phyloP scores from a whole-genome alignment of 208 protist species.

The Acanthamoeba comandoni region DNA sequence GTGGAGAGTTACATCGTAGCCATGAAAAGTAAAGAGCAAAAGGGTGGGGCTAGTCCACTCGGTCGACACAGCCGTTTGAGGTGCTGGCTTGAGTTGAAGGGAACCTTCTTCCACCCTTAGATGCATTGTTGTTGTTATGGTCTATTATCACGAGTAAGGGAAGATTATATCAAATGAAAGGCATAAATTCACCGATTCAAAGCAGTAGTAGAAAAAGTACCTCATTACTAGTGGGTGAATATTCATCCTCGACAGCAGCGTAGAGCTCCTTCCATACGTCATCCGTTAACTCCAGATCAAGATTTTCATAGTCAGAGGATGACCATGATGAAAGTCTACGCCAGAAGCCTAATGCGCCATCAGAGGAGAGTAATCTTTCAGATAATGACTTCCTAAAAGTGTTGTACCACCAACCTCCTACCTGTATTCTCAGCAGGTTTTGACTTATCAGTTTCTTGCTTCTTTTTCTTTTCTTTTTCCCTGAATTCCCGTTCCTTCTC shows the following conservation, averaged over 20 bases:
- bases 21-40: slow-evolving; percentile 31
- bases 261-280: slow-evolving; percentile 64
- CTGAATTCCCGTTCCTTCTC: slow-evolving; percentile 50
- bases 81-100: slow-evolving; percentile 23
- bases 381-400: too few species aligned
- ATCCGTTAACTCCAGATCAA: slow-evolving; percentile 59
- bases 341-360: too few species aligned
- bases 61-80: neutral
- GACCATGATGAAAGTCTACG: too few species aligned
- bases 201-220: neutral
- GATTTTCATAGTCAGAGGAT: neutral
- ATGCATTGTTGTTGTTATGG: too few species aligned
- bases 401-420: too few species aligned
- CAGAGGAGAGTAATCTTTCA: too few species aligned
- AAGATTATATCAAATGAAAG: too few species aligned
- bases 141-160: too few species aligned
- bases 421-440: too few species aligned
- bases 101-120: slow-evolving; percentile 24
- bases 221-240: neutral
- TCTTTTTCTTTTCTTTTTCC: slow-evolving; percentile 32
- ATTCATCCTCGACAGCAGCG: slow-evolving; percentile 42
- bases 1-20: neutral
- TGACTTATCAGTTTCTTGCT: neutral
- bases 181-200: neutral
- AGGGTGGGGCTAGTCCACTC: slow-evolving; percentile 23